These are phyloP conservation scores for Cetradonia linearis DNA, from an alignment of 495 filamentous ascomycete species.

Conservation along the genomic window DNA sequence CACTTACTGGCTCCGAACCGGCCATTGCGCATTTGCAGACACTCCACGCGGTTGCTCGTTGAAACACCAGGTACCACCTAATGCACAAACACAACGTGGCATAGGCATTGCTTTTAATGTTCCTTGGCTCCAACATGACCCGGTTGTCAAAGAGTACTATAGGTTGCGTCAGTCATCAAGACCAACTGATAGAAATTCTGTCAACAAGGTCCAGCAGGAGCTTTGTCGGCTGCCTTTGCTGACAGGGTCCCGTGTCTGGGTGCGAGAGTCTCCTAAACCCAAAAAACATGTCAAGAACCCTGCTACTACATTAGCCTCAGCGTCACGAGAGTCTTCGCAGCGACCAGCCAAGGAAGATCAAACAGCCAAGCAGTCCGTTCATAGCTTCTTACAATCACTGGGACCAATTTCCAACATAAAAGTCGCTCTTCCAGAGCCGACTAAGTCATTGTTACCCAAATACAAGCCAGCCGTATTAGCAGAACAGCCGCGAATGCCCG, in stretches of 20 bases:
- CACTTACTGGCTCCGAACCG: conserved; percentile 5
- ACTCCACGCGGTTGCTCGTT: background rate
- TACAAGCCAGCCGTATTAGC: background rate
- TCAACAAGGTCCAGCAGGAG: background rate
- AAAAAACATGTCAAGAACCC: background rate
- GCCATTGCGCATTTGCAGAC: background rate
- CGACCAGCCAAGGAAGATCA: background rate
- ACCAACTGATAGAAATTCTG: background rate
- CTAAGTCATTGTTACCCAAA: background rate
- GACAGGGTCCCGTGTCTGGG: background rate
- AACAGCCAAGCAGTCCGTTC: background rate
- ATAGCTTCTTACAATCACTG: background rate
- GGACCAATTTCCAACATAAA: background rate
- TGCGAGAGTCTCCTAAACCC: background rate
- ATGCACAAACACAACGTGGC: background rate
- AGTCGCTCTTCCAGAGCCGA: too few species aligned
- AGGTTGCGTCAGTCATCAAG: background rate
- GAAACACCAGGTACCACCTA: background rate
- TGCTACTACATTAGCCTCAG: background rate
- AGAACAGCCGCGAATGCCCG: background rate
- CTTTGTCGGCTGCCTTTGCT: too few species aligned
- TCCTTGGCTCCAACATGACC: conserved; percentile 2
- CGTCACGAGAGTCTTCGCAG: background rate
- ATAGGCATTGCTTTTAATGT: background rate
- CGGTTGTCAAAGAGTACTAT: background rate